A percentile compares a stretch with the other conserved stretches of the same genome.
Conservation (phyloP, 257 asterid genomes). For the Cruciata laevipes region DNA sequence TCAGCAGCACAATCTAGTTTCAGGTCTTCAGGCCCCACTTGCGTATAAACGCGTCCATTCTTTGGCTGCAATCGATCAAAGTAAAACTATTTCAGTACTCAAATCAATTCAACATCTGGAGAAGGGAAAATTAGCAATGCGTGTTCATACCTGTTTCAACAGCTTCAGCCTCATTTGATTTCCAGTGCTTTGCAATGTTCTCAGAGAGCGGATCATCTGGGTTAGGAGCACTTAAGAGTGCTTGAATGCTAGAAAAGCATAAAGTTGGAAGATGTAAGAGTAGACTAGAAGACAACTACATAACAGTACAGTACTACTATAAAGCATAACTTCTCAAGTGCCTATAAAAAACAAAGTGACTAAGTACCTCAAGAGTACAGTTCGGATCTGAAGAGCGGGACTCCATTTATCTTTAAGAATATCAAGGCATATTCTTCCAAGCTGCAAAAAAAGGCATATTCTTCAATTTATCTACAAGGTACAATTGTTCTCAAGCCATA, state of each 20-base stretch:
- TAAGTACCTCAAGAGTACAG: constrained; percentile 85
- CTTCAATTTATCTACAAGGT: constrained; percentile 15
- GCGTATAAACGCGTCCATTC: constrained; percentile 97
- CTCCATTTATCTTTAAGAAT: constrained; percentile 99
- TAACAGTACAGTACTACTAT: not conserved
- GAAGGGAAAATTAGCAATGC: not conserved
- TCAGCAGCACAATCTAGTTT: constrained; percentile 8
- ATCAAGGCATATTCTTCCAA: constrained; percentile 98
- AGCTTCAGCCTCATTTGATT: constrained; percentile 92
- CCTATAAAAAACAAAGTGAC: not conserved
- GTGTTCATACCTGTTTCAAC: constrained; percentile 75
- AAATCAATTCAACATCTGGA: not conserved
- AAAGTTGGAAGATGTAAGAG: not conserved
- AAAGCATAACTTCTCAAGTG: not conserved
- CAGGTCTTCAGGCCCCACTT: constrained; percentile 59
- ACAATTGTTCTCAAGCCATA: constrained; percentile 2
- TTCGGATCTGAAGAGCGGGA: constrained; percentile 99
- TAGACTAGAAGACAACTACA: not conserved
- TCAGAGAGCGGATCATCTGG: constrained; percentile 99
- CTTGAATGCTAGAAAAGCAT: constrained; percentile 71
- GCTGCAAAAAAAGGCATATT: constrained; percentile 51
- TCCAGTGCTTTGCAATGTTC: constrained; percentile 99
- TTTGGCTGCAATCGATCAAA: constrained; percentile 45
- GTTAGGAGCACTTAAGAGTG: constrained; percentile 97
- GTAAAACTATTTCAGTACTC: not conserved